Base-by-base conservation (phyloP, 2,329 filamentous ascomycete species). In the Rugonectria rugulosa region DNA sequence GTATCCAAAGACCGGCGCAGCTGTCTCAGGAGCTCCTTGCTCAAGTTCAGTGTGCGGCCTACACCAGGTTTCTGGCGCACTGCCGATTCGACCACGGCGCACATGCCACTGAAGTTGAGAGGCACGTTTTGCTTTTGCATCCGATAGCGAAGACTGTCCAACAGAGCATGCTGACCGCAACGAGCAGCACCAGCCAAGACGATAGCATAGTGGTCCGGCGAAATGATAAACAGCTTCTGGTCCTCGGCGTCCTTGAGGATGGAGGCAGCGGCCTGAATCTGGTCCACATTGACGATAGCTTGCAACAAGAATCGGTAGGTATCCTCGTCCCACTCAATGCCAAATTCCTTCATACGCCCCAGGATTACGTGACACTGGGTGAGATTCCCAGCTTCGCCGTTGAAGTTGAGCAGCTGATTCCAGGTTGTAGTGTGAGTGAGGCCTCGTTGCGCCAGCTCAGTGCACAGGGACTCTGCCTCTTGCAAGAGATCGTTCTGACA, bases 331-430 rank as follows among this genome's bases (percentile, higher is more conserved):
- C 81, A 84, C 9, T 76, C 67, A 11, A 86, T 66, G 0, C 72
- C 66, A 32, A 73, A 69, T 11, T 75, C 70, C 19, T 75, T 77
- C 84, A 87, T 87, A 29, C 67, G 57, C 29, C 74, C 71, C 19
- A 85, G 72, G 6, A 84, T 53, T 5, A 73, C 75, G 63, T 84
- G 80, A 48, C 83, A 75, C 42, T 74, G 74, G n/a, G 68, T 69
- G 6, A 85, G 70, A 47, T 81, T 77, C 51, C 88, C 83, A 6
- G 83, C 80, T 51, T 84, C 76, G 6, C 90, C 90, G 70, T 92
- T 82, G 57, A 88, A 84, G 52, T 82, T 80, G 5, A 97, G 77
- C 26, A 97, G 75, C 48, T 85, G 80, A 68, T 97, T 97, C 90
- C 91, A 97, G 68, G 92, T 84, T 26, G 80, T 77, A 2, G 87